These are phyloP conservation scores for Biscogniauxia mediterranea DNA, from an alignment of 2,329 filamentous ascomycete genomes.

Conservation along the genomic window DNA sequence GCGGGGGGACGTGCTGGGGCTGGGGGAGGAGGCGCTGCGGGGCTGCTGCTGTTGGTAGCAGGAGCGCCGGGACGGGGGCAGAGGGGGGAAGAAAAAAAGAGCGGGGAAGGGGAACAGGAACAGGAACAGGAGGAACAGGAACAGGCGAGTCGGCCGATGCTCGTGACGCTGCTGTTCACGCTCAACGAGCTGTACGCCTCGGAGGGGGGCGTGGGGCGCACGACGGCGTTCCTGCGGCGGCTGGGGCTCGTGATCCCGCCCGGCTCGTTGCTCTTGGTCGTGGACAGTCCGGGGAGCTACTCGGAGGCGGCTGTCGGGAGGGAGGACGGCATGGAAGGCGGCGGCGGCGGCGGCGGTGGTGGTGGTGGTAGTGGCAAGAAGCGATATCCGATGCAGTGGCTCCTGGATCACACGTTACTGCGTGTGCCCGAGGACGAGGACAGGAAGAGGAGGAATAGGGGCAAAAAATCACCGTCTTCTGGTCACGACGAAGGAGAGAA, in stretches of 20 bases:
- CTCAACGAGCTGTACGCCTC: slow-evolving; percentile 90
- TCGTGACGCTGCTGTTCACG: slow-evolving; percentile 88
- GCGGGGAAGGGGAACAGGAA: slow-evolving; percentile 3
- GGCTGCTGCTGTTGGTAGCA: slow-evolving; percentile 27
- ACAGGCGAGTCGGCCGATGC: slow-evolving; percentile 33
- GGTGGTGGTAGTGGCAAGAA: slow-evolving; percentile 44
- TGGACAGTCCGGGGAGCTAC: slow-evolving; percentile 93
- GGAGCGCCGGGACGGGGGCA: no score
- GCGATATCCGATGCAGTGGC: slow-evolving; percentile 90
- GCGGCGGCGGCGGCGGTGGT: background rate
- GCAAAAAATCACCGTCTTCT: background rate
- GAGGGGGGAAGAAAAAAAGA: background rate
- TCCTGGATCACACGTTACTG: slow-evolving; percentile 79
- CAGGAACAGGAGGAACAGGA: background rate
- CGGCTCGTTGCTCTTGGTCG: slow-evolving; percentile 73
- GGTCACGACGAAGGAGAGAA: slow-evolving; percentile 35
- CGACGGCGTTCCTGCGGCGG: slow-evolving; percentile 71
- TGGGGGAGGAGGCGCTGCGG: slow-evolving; percentile 37
- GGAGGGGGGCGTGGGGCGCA: slow-evolving; percentile 68
- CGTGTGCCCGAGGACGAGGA: background rate
- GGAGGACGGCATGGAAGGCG: no score
- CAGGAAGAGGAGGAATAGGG: background rate
- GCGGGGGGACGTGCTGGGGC: slow-evolving; percentile 48
- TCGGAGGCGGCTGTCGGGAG: slow-evolving; percentile 69
- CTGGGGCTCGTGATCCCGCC: slow-evolving; percentile 58